A percentile compares a stretch with the other conserved stretches of the same genome.
phyloP scores from a whole-genome alignment of 169 alveolate genomes.

The Amoebophrya sp. region DNA sequence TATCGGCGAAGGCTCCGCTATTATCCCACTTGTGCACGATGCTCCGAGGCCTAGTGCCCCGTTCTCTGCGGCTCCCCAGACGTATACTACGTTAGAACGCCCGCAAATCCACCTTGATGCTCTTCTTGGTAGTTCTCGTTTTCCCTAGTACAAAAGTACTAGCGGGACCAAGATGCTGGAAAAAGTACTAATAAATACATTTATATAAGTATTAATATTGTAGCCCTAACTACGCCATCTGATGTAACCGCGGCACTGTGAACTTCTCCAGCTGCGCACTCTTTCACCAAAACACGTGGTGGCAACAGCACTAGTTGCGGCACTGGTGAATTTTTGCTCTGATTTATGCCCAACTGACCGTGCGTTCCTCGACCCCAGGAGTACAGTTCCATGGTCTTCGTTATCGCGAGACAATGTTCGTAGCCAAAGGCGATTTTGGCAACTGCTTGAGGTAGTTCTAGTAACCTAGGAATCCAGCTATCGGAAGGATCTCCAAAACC shows the following conservation, averaged over 20 bases:
- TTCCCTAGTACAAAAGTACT: too few species aligned
- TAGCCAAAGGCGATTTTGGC: conserved; percentile 12
- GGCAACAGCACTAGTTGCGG: neutral
- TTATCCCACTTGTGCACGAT: too few species aligned
- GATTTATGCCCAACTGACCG: neutral
- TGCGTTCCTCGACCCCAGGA: neutral
- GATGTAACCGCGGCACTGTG: neutral
- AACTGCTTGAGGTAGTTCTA: neutral
- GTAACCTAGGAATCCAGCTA: neutral
- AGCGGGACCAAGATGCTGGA: too few species aligned
- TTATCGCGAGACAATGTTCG: neutral
- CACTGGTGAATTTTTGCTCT: neutral
- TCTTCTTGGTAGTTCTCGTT: too few species aligned
- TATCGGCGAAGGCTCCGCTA: too few species aligned
- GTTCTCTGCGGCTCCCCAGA: neutral
- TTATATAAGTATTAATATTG: too few species aligned
- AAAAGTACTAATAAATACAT: too few species aligned
- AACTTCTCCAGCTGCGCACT: neutral
- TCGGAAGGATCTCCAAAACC: neutral
- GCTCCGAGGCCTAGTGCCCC: neutral
- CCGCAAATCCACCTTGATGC: too few species aligned
- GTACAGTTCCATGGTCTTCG: neutral
- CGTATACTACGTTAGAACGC: too few species aligned
- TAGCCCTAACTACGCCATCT: too few species aligned
- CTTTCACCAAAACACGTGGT: neutral